Evolutionary conservation across 1,139 yeast species (phyloP), one percentile per base, ranked within the genome.

Genomic region (Sugiyamaella neomexicana): DNA sequence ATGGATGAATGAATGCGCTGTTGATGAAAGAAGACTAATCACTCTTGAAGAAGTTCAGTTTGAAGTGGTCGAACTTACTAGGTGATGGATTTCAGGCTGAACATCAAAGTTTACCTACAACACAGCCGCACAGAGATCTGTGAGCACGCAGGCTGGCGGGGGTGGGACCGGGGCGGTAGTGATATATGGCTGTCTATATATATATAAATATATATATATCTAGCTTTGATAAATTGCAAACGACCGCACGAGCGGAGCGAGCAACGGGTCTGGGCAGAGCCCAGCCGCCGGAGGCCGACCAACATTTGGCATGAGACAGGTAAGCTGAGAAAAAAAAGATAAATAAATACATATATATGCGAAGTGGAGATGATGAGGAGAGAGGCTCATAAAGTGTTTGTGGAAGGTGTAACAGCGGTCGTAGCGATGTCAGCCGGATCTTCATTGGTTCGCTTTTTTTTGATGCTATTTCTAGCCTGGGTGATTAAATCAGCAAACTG

Each of bases 401-500:
- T 34, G 38, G 38, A 34, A 2, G 16, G 3, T 7, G 15, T 34
- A 13, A 16, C 13, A 2, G 16, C 16, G 12, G 38, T 29, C 5
- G 34, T 29, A 7, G 34, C 16, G 15, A 13, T 7, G 4, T 7
- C 13, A 5, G 16, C 38, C 9, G 9, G 15, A 3, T 12, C 16
- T 34, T n/a, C 16, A 12, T 12, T 34, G 38, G 38, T n/a, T 12
- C 25, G 36, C 34, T 45, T 45, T 15, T 23, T 36, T 23, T 36
- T 45, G 17, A 45, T 45, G 25, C 32, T 47, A 17, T 32, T 47
- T 31, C 51, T 47, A 0, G 95, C 95, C 55, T 73, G 74, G 41
- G 68, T 71, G 4, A 80, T 76, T 56, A 89, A 72, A 17, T 70
- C 74, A 17, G 66, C 71, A 66, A 82, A 89, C 37, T 82, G 85